Base-by-base conservation (phyloP, 164 flowering plant species). In the Annona cherimola region DNA sequence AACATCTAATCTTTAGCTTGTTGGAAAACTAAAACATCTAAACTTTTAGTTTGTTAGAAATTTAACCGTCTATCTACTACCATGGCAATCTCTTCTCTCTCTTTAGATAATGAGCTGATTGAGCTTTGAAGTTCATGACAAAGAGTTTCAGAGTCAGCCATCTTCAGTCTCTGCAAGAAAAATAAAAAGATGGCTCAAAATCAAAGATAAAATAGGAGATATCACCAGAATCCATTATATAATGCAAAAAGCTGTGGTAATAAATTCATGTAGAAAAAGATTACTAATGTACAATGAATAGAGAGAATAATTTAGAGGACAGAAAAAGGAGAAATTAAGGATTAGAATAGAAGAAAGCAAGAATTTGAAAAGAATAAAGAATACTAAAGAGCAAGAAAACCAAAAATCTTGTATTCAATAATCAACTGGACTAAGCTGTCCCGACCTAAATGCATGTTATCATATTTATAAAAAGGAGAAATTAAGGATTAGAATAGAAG, bases 31-130 rank as follows among this genome's bases (percentile, higher is more conserved):
- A 26, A 26, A 26, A 26, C 35, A 26, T 26, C 35, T 26, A 26
- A 26, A 26, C 35, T 26, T 26, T 26, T 26, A 26, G 35, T 26
- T 26, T 26, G 35, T 26, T 26, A 26, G 57, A 62, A 50, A 43
- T n/a, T 68, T 42, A 9, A 62, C 20, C 41, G 46, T 41, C 44
- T 69, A 44, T n/a, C 71, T n/a, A 40, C n/a, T 84, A 95, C 99
- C 97, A 85, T 83, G 45, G 94, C 92, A 77, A 91, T 74, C 70
- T 93, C 97, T 77, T 93, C 97, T 82, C 88, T 95, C 78, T 91
- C 94, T 73, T 79, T 87, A 39, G 60, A 78, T 80, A 95, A 77
- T 67, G 63, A 43, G 41, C 73, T 79, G 4, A 86, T 71, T 45
- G 85, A 77, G 67, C 72, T 79, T 76, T 88, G 89, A 77, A 83